phyloP scores from a whole-genome alignment of 176 grass and related monocot genomes.

The Zoysia pacifica region DNA sequence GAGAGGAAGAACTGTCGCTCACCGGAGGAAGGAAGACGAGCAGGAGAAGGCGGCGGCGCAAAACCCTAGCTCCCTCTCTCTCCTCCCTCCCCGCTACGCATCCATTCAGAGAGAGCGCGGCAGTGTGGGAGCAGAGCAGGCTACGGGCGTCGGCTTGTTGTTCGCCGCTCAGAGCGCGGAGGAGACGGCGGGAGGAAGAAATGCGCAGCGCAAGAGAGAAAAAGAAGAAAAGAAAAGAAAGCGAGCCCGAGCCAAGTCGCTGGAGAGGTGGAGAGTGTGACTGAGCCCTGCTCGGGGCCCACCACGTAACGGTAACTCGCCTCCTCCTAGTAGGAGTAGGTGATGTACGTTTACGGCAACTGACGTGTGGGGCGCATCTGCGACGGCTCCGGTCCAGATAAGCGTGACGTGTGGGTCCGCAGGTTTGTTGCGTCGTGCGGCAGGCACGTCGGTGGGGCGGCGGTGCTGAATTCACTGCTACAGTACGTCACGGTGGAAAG shows the following conservation, averaged over 20 bases:
- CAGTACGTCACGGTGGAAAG: neutral
- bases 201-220: neutral
- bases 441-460: neutral
- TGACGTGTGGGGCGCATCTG: neutral
- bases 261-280: neutral
- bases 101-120: constrained; percentile 23
- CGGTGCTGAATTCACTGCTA: constrained; percentile 12
- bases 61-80: constrained; percentile 49
- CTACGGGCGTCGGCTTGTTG: constrained; percentile 21
- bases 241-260: neutral
- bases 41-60: constrained; percentile 21
- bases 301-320: constrained; percentile 27
- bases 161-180: neutral
- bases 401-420: neutral
- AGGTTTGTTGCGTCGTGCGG: neutral
- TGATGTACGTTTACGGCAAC: neutral
- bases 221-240: neutral
- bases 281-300: constrained; percentile 33
- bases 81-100: constrained; percentile 32
- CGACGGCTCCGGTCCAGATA: neutral
- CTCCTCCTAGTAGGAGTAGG: neutral
- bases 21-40: constrained; percentile 3
- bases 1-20: constrained; percentile 34
- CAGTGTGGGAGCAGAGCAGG: neutral
- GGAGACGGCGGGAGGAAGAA: constrained; percentile 34